Conservation (phyloP, 306 rosid species). For the Fragaria vesca region DNA sequence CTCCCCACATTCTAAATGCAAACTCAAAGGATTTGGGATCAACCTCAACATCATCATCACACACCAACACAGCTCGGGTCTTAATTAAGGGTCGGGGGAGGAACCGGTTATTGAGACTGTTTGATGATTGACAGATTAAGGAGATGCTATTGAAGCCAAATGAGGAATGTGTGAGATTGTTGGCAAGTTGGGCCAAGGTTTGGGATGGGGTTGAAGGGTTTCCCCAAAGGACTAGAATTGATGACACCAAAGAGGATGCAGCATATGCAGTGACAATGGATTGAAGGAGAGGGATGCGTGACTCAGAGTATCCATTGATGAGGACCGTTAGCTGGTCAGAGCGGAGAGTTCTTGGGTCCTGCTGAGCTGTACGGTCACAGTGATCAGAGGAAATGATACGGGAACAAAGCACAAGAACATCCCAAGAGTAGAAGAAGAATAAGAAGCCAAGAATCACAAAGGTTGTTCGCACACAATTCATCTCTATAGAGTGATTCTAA, state of each 20-base stretch:
- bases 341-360: slow-evolving; percentile 38
- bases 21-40: slow-evolving; percentile 57
- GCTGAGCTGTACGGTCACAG: slow-evolving; percentile 32
- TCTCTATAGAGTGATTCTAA: slow-evolving; percentile 3
- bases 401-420: slow-evolving; percentile 17
- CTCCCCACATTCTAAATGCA: slow-evolving; percentile 58
- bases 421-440: slow-evolving; percentile 11
- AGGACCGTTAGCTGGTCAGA: slow-evolving; percentile 66
- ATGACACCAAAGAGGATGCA: slow-evolving; percentile 55
- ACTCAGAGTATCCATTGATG: slow-evolving; percentile 75
- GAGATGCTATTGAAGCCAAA: slow-evolving; percentile 41
- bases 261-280: slow-evolving; percentile 63
- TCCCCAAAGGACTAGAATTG: slow-evolving; percentile 84
- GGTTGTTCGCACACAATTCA: slow-evolving; percentile 17
- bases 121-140: slow-evolving; percentile 45
- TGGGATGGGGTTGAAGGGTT: slow-evolving; percentile 61
- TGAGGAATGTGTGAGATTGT: slow-evolving; percentile 42
- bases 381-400: slow-evolving; percentile 24
- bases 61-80: slow-evolving; percentile 66
- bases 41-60: slow-evolving; percentile 83
- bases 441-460: slow-evolving; percentile 11
- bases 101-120: slow-evolving; percentile 73
- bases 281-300: slow-evolving; percentile 77
- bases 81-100: slow-evolving; percentile 51
- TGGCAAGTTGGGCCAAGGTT: slow-evolving; percentile 38